phyloP scores from a whole-genome alignment of 2,329 filamentous ascomycete species.

The Exophiala bonariae region DNA sequence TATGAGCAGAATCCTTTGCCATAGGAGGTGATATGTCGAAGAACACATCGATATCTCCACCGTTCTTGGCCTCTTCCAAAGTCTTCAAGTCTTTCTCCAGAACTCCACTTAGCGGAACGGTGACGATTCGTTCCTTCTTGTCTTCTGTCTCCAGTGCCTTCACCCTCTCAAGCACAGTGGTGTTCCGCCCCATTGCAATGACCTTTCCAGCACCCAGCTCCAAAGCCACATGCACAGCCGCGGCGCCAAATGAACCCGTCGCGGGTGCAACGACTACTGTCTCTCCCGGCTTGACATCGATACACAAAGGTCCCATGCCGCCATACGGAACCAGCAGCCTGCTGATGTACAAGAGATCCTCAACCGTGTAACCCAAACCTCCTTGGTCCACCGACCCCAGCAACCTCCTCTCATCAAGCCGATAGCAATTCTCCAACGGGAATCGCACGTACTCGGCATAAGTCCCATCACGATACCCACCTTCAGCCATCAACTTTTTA shows the following conservation, averaged over 20 bases:
- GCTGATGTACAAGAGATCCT: constrained; percentile 39
- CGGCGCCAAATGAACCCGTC: constrained; percentile 50
- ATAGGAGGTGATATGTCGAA: constrained; percentile 50
- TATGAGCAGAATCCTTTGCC: constrained; percentile 38
- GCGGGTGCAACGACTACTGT: constrained; percentile 52
- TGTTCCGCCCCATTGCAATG: constrained; percentile 50
- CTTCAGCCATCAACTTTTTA: constrained; percentile 35
- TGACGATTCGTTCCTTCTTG: constrained; percentile 33
- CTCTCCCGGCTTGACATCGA: constrained; percentile 45
- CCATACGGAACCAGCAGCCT: constrained; percentile 43
- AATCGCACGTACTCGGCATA: constrained; percentile 38
- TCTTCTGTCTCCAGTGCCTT: background rate
- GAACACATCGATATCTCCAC: constrained; percentile 42
- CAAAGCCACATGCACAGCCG: constrained; percentile 47
- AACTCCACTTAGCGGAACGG: constrained; percentile 44
- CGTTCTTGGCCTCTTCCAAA: constrained; percentile 33
- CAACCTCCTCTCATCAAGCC: constrained; percentile 34
- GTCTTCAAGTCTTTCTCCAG: constrained; percentile 37
- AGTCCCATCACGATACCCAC: constrained; percentile 37
- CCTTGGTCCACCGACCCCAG: background rate
- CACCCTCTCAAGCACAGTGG: constrained; percentile 10
- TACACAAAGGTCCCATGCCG: constrained; percentile 36
- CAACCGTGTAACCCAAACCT: constrained; percentile 40
- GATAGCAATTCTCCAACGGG: constrained; percentile 40
- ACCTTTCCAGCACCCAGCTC: constrained; percentile 51